Conservation (phyloP, 495 filamentous ascomycete species). For the Hypoxylon perforatum region DNA sequence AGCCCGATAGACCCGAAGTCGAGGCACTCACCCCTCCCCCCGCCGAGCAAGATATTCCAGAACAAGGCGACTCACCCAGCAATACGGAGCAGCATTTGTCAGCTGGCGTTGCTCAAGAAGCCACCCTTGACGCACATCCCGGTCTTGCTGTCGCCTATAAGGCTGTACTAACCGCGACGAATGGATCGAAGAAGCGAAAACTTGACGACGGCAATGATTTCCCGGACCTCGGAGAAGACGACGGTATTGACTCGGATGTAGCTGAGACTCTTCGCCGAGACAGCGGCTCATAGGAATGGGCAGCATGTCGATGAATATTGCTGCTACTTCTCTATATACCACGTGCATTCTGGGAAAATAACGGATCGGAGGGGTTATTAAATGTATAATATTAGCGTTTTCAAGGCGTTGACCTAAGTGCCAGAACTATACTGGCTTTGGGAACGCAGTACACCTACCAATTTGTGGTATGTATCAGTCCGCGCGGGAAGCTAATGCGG, state of each 20-base stretch:
- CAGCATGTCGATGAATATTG: background rate
- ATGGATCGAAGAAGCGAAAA: slow-evolving; percentile 78
- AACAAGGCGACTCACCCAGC: slow-evolving; percentile 33
- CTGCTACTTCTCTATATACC: background rate
- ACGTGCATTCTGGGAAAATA: background rate
- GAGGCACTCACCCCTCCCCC: slow-evolving; percentile 85
- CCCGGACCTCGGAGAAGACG: slow-evolving; percentile 73
- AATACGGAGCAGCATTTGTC: slow-evolving; percentile 42
- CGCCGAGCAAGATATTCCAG: slow-evolving; percentile 47
- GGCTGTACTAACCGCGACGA: slow-evolving; percentile 53
- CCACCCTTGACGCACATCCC: slow-evolving; percentile 61
- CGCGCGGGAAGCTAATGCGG: background rate
- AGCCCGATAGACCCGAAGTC: slow-evolving; percentile 75
- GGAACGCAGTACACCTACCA: background rate
- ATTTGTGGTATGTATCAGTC: background rate
- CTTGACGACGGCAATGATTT: slow-evolving; percentile 72
- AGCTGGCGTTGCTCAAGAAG: slow-evolving; percentile 38
- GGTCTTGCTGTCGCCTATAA: slow-evolving; percentile 61
- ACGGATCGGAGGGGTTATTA: background rate
- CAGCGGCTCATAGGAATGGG: slow-evolving; percentile 23
- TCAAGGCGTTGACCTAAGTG: too few species aligned
- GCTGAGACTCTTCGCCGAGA: slow-evolving; percentile 78
- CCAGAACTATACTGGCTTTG: too few species aligned
- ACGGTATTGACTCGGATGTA: slow-evolving; percentile 84
- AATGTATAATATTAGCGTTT: too few species aligned